Evolutionary conservation across 2,329 filamentous ascomycete species (phyloP).

Genomic region (Thermomyces lanuginosus): DNA sequence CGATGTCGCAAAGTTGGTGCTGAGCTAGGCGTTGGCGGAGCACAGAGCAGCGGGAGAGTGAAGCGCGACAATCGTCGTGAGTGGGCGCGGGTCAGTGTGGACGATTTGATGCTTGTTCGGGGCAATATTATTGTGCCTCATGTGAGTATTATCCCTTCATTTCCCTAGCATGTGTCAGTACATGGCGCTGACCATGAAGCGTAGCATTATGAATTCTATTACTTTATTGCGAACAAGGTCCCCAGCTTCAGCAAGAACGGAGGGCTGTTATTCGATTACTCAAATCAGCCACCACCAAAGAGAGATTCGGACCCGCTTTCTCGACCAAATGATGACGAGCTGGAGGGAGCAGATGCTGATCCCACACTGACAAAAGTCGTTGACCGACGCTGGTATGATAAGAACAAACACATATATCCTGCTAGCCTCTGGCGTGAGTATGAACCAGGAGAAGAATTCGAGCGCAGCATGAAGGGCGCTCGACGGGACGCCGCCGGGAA

Average conservation of each 20-base stretch:
- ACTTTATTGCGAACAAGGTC: conserved; percentile 68
- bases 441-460: conserved; percentile 68
- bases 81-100: conserved; percentile 87
- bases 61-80: conserved; percentile 51
- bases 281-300: conserved; percentile 24
- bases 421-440: conserved; percentile 93
- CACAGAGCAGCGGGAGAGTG: conserved; percentile 27
- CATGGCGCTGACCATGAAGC: conserved; percentile 5
- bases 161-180: background rate
- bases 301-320: conserved; percentile 25
- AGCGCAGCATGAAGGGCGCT: conserved; percentile 46
- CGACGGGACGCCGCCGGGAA: conserved; percentile 79
- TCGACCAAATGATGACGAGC: conserved; percentile 35
- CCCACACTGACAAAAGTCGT: conserved; percentile 80
- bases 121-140: conserved; percentile 87
- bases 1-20: conserved; percentile 81
- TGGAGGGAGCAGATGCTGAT: conserved; percentile 66
- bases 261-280: conserved; percentile 65
- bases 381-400: conserved; percentile 89
- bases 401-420: conserved; percentile 95
- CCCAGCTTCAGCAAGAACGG: conserved; percentile 55
- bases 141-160: conserved; percentile 39
- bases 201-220: conserved; percentile 94
- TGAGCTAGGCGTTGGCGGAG: conserved; percentile 56
- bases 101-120: conserved; percentile 85